Conservation (phyloP, 352 stramenopile genomes). For the Phytopythium mirpurense region DNA sequence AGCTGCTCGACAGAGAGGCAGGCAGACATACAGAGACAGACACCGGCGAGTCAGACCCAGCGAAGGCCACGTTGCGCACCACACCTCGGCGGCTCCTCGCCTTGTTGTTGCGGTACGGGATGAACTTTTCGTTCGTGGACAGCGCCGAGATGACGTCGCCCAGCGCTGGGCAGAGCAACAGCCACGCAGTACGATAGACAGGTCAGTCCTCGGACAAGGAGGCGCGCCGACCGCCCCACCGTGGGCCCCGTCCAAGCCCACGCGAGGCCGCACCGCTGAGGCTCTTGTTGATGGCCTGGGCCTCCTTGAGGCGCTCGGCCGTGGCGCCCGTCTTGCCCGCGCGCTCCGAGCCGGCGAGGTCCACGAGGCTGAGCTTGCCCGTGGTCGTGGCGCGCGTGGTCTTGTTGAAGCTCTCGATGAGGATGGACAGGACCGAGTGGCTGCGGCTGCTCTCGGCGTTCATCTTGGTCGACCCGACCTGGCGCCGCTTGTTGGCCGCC, state of each 20-base stretch:
- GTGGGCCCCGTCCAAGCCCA: too few species aligned
- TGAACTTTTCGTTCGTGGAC: slow-evolving; percentile 90
- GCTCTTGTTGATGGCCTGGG: slow-evolving; percentile 89
- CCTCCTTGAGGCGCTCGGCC: slow-evolving; percentile 81
- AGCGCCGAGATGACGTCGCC: slow-evolving; percentile 92
- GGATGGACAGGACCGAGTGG: slow-evolving; percentile 88
- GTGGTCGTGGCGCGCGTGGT: slow-evolving; percentile 80
- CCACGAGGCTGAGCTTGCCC: slow-evolving; percentile 85
- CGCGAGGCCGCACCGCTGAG: too few species aligned
- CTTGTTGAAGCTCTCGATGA: slow-evolving; percentile 87
- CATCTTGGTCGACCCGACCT: slow-evolving; percentile 91
- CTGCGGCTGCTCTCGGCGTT: slow-evolving; percentile 89
- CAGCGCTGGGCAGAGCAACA: slow-evolving; percentile 35
- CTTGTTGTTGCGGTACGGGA: slow-evolving; percentile 93
- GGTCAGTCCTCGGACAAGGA: too few species aligned
- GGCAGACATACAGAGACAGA: too few species aligned
- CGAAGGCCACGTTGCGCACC: too few species aligned
- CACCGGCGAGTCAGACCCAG: too few species aligned
- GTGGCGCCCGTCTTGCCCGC: slow-evolving; percentile 84
- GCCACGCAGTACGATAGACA: too few species aligned
- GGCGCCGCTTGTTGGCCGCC: slow-evolving; percentile 81
- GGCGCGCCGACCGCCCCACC: too few species aligned
- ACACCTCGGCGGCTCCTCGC: too few species aligned
- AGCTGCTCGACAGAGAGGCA: too few species aligned
- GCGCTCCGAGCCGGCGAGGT: slow-evolving; percentile 85